Percentiles rank a stretch among this genome's conserved stretches.
phyloP scores from a whole-genome alignment of 148 eudicot species.

The Rhododendron griersonianum region DNA sequence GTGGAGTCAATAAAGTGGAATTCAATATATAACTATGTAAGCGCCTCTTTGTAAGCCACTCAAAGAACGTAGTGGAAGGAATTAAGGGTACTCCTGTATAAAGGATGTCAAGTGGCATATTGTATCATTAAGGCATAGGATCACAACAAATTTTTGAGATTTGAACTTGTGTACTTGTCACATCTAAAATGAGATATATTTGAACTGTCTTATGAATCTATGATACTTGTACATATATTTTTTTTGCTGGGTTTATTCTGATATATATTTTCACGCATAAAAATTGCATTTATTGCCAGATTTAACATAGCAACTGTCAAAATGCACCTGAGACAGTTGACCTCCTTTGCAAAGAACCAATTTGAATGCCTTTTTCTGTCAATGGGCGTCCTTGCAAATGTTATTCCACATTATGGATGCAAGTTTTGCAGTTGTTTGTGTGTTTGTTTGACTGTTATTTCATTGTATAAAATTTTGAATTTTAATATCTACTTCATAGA shows the following conservation, averaged over 20 bases:
- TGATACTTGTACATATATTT: background rate
- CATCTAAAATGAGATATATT: background rate
- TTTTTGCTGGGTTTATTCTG: background rate
- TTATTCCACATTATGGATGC: background rate
- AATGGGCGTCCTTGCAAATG: background rate
- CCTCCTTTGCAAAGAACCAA: background rate
- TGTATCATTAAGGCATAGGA: background rate
- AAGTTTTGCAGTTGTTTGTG: background rate
- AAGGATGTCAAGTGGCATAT: background rate
- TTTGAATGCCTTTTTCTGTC: background rate
- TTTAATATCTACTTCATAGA: background rate
- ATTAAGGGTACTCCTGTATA: background rate
- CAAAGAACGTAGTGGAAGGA: background rate
- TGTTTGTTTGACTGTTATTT: background rate
- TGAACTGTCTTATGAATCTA: background rate
- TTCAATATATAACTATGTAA: too few species aligned
- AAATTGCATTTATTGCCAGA: background rate
- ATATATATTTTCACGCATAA: background rate
- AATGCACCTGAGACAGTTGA: background rate
- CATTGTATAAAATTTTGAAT: background rate
- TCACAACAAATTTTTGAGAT: background rate
- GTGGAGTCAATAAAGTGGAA: too few species aligned
- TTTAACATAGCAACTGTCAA: background rate
- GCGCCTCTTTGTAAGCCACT: too few species aligned
- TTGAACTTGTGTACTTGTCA: background rate